A percentile compares a stretch with the other conserved stretches of the same genome.
Conservation (phyloP, 1,284 basidiomycete species). For the Ganoderma resinaceum region DNA sequence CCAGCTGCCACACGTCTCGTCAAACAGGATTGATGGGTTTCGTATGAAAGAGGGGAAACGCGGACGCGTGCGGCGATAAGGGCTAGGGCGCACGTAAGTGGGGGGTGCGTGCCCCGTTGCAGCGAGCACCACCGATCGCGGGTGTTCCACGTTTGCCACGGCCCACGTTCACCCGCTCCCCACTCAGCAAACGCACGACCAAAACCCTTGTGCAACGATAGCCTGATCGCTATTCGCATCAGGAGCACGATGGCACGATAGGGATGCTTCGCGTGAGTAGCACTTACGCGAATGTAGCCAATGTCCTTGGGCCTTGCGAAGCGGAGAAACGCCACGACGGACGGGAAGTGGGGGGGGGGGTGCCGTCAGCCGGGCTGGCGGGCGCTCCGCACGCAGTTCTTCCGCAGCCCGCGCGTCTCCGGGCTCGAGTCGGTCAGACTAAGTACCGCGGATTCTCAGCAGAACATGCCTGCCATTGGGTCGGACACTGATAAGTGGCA, state of each 20-base stretch:
- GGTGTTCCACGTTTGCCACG: neutral
- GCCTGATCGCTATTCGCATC: slow-evolving; percentile 8
- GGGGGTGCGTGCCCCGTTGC: slow-evolving; percentile 10
- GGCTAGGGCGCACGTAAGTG: neutral
- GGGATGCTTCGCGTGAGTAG: neutral
- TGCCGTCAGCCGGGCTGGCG: slow-evolving; percentile 9
- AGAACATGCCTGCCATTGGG: neutral
- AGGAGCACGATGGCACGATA: neutral
- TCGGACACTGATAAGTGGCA: neutral
- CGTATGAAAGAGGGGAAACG: neutral
- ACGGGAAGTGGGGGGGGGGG: neutral
- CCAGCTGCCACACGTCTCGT: neutral
- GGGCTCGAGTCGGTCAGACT: neutral
- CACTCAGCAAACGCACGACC: too few species aligned
- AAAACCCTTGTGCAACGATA: neutral
- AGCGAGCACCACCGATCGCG: neutral
- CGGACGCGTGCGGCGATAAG: slow-evolving; percentile 14
- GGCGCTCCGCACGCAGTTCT: slow-evolving; percentile 8
- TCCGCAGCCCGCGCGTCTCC: neutral
- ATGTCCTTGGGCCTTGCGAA: slow-evolving; percentile 1
- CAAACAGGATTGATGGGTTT: neutral
- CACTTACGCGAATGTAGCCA: slow-evolving; percentile 2
- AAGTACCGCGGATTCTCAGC: neutral
- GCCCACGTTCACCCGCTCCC: too few species aligned
- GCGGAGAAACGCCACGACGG: slow-evolving; percentile 7